Base-by-base conservation (phyloP, 106 monocot genomes). In the Posidonia australis region DNA sequence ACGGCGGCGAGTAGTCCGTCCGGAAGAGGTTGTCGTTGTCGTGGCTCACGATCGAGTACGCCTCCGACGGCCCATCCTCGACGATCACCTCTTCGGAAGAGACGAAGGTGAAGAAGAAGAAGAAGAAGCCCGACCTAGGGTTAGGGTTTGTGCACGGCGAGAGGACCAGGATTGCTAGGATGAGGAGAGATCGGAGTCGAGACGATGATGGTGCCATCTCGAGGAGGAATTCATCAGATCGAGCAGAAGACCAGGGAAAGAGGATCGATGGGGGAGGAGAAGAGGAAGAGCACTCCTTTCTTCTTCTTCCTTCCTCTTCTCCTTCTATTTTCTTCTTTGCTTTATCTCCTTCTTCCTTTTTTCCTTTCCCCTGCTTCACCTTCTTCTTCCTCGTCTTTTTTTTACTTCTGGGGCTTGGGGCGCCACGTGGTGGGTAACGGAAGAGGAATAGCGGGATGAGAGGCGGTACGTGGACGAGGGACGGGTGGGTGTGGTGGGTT, bases 1-100 rank as follows among this genome's bases (percentile, higher is more conserved):
- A 59, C 32, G 93, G 93, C 45, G 82, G 82, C 0, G 86, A 83
- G 60, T 93, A 89, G 69, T 87, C 83, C 79, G 79, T 1, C 20
- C 58, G 26, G 58, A 26, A 58, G 0, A 58, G 13, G 24, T 55
- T 79, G 41, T 14, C 32, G 21, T 47, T 28, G 2, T 26, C 76
- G 67, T 78, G 54, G 16, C 20, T 63, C 44, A 72, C n/a, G 52
- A 66, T 58, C 73, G 73, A 73, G 46, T 46, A 62, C 60, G 18
- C 60, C 41, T 62, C 61, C 36, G 36, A 36, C 36, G 5, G 36
- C 36, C 2, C 7, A 2, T 36, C 36, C 36, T 7, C 36, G 36
- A 4, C 36, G 5, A 2, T 36, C 36, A 4, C 36, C 36, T 36
- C 36, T 7, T 36, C 36, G 36, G 5, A 36, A 4, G 36, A 2